Evolutionary conservation across 352 stramenopile species (phyloP), one percentile per base, ranked within the genome.

Genomic region (Phytophthora fragariae): DNA sequence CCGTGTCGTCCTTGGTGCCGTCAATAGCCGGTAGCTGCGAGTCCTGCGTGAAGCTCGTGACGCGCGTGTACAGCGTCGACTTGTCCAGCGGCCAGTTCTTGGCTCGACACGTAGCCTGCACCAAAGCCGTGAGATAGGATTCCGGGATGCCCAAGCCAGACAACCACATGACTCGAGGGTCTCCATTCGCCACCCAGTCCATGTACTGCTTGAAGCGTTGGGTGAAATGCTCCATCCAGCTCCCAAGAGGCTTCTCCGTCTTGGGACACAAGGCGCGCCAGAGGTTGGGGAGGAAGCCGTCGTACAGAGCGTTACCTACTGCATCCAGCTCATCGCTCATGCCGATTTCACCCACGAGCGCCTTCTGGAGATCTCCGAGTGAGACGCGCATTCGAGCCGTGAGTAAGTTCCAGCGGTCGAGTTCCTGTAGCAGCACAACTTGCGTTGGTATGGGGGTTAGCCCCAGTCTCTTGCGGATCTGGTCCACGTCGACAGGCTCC

Each of bases 81-180:
- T 98, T 99, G 84, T 99, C 97, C 62, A 99, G 85, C 12, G 96
- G 92, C 96, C 97, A 99, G 72, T 97, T 97, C 80, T 93, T 92
- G 29, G 85, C 81, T 27, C 96, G 89, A 68, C 97, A 99, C 12
- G 97, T 98, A 8, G 95, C 95, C 73, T 99, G 97, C 54, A 99
- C 94, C 15, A 99, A 83, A 9, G 97, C 96, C 1, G 97, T 99
- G 10, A 99, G 88, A 70, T 98, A 99, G 31, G 90, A 98, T 82
- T 99, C 96, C 2, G 96, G 96, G 56, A 99, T 98, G 33, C 98
- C 92, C 4, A 99, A 76, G 3, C 97, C 97, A 0, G 91, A 97
- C 27, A 99, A 84, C 97, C 97, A 99, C 76, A 99, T 95, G 58
- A 98, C 93, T 8, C 80, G 81, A 14, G 95, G 94, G 55, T 99